Percentiles rank a stretch among this genome's conserved stretches.
These are phyloP conservation scores for Gilbertella persicaria DNA, from an alignment of 371 early-diverging fungal genomes.

Conservation along the genomic window DNA sequence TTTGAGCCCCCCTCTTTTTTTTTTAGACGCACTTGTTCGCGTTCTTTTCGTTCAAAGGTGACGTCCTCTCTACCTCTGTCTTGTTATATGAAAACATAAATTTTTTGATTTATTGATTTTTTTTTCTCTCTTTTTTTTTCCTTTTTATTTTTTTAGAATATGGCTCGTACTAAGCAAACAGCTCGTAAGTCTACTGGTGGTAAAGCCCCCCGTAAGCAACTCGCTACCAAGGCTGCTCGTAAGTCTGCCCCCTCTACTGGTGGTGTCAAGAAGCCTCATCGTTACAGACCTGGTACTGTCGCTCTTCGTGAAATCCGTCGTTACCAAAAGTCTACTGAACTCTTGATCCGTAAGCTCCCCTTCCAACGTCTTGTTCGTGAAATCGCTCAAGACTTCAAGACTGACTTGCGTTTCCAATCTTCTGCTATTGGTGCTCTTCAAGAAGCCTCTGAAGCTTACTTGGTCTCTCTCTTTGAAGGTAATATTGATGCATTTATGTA, in stretches of 20 bases:
- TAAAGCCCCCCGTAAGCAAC: slow-evolving; percentile 86
- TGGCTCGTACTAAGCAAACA: slow-evolving; percentile 89
- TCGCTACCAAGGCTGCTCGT: slow-evolving; percentile 87
- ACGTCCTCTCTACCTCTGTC: too few species aligned
- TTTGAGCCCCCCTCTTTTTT: too few species aligned
- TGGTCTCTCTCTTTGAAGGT: slow-evolving; percentile 89
- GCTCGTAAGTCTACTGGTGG: slow-evolving; percentile 86
- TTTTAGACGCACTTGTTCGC: too few species aligned
- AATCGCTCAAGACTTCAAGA: slow-evolving; percentile 95
- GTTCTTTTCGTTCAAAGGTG: too few species aligned
- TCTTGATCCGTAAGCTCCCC: slow-evolving; percentile 76
- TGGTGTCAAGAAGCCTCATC: slow-evolving; percentile 80
- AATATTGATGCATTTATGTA: slow-evolving; percentile 27
- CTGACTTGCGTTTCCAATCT: slow-evolving; percentile 96
- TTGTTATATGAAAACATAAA: too few species aligned
- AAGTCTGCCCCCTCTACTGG: slow-evolving; percentile 76
- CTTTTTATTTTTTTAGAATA: slow-evolving; percentile 22
- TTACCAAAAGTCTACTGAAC: slow-evolving; percentile 73
- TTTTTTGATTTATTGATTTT: background rate
- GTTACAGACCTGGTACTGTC: slow-evolving; percentile 86
- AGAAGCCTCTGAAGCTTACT: slow-evolving; percentile 91
- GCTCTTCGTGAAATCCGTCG: slow-evolving; percentile 97
- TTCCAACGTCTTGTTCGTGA: slow-evolving; percentile 97
- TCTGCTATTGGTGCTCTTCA: slow-evolving; percentile 96
- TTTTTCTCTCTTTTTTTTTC: slow-evolving; percentile 7